These are phyloP conservation scores for Geotrichum aggregatum DNA, from an alignment of 1,139 yeast species.

Conservation along the genomic window DNA sequence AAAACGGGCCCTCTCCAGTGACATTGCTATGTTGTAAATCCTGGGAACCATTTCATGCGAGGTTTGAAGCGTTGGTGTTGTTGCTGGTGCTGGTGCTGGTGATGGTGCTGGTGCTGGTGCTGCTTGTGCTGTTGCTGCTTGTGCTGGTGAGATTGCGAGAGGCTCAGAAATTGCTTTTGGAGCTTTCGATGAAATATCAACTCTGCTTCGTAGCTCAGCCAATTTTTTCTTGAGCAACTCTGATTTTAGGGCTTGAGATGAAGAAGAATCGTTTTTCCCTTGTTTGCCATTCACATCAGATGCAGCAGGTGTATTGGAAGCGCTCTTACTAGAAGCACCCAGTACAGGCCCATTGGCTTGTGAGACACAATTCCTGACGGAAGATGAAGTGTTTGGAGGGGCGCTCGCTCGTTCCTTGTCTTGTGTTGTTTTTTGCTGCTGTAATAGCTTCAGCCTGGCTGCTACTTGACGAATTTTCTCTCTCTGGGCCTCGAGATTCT, in stretches of 20 bases:
- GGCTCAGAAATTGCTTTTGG: not conserved
- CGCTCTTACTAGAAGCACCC: too few relatives aligned
- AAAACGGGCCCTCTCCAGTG: conserved; percentile 5
- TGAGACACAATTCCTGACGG: too few relatives aligned
- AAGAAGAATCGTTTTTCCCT: not conserved
- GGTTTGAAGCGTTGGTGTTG: too few relatives aligned
- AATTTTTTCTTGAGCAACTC: not conserved
- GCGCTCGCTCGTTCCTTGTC: not conserved
- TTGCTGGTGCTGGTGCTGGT: too few relatives aligned
- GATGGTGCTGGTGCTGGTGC: too few relatives aligned
- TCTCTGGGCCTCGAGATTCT: conserved; percentile 8
- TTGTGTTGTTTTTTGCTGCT: conserved; percentile 4
- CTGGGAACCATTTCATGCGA: not conserved
- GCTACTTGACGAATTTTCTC: conserved; percentile 12
- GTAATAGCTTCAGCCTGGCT: conserved; percentile 5
- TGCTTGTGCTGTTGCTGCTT: too few relatives aligned
- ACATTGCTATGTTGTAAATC: not conserved
- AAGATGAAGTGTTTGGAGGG: too few relatives aligned
- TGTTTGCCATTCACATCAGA: not conserved
- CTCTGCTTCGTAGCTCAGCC: not conserved
- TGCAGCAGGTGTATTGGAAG: not conserved
- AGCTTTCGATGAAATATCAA: not conserved
- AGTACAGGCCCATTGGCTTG: too few relatives aligned
- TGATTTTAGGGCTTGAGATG: not conserved
- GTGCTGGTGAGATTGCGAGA: not conserved